These are phyloP conservation scores for Aspergillus affinis DNA, from an alignment of 495 filamentous ascomycete species.

Conservation along the genomic window DNA sequence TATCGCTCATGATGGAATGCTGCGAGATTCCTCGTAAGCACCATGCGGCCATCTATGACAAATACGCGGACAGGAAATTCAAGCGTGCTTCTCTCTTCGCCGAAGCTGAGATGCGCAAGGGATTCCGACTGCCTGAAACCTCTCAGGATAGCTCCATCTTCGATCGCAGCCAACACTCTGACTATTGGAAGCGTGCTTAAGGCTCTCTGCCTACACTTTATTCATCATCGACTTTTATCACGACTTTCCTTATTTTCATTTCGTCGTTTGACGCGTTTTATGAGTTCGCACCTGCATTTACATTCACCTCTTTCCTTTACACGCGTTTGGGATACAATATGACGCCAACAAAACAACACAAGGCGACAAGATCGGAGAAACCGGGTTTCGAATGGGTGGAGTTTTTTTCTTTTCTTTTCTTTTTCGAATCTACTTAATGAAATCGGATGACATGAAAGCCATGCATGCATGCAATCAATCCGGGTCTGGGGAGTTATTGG, in stretches of 20 bases:
- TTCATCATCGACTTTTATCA: conserved; percentile 4
- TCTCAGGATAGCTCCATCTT: conserved; percentile 19
- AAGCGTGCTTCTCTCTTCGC: conserved; percentile 81
- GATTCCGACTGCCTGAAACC: conserved; percentile 39
- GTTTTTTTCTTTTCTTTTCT: conserved; percentile 16
- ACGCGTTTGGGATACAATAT: conserved; percentile 18
- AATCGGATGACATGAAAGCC: conserved; percentile 15
- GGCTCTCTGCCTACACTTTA: not conserved
- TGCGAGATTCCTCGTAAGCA: conserved; percentile 79
- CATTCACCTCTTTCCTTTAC: conserved; percentile 16
- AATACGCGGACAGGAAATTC: conserved; percentile 81
- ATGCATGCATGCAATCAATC: conserved; percentile 11
- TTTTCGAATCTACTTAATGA: conserved; percentile 9
- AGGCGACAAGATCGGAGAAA: not conserved
- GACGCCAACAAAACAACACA: not conserved
- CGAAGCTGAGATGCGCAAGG: conserved; percentile 65
- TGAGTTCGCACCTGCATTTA: conserved; percentile 10
- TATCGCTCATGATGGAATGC: conserved; percentile 78
- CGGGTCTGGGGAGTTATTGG: conserved; percentile 8
- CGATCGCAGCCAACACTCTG: conserved; percentile 15
- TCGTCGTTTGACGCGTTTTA: conserved; percentile 19
- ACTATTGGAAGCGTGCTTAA: conserved; percentile 22
- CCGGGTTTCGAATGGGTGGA: conserved; percentile 16
- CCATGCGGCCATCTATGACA: conserved; percentile 84
- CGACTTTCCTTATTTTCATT: conserved; percentile 2